Base-by-base conservation (phyloP, 169 alveolate species). In the Plasmodium vinckei region DNA sequence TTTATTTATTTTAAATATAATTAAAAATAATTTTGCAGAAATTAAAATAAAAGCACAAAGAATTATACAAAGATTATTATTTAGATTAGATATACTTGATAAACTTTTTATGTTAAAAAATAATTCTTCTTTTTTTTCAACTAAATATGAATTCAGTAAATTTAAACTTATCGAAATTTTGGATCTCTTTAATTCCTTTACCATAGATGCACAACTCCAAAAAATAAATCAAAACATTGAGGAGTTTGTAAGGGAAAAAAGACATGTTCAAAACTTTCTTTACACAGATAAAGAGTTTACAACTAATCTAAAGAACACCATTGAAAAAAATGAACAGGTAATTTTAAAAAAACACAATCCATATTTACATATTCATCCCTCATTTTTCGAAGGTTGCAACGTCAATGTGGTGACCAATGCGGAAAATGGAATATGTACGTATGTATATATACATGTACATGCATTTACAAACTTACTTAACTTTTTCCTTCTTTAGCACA, bases 21-120 rank as follows among this genome's bases (percentile, higher is more conserved):
- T 86, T 69, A 86, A 86, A 86, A 86, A 86, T 60, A 86, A 86
- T 86, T 86, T 86, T 61, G 39, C 19, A 9, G 91, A 86, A 86
- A 86, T 86, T 42, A 86, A 86, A 86, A 86, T 56, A 25, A 86
- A 86, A 86, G 73, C 87, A 10, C 91, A 70, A 21, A 46, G 87
- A 25, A 86, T 86, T 70, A 71, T 86, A 49, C 91, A 86, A 61
- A 86, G 91, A 59, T 63, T 86, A 23, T 60, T 86, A 86, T 86
- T 86, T 44, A 59, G 87, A 70, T 44, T 86, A 39, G 75, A 86
- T 64, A 68, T 86, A 17, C 33, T 86, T 47, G 91, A 86, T 15
- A 86, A 86, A 49, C 87, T 86, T 44, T 86, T 69, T 86, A 54
- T 86, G 23, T 53, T 86, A 86, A 86, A 86, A 86, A 86, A 86